Evolutionary conservation across 2,329 filamentous ascomycete genomes (phyloP).

Genomic region (Colletotrichum sp.): DNA sequence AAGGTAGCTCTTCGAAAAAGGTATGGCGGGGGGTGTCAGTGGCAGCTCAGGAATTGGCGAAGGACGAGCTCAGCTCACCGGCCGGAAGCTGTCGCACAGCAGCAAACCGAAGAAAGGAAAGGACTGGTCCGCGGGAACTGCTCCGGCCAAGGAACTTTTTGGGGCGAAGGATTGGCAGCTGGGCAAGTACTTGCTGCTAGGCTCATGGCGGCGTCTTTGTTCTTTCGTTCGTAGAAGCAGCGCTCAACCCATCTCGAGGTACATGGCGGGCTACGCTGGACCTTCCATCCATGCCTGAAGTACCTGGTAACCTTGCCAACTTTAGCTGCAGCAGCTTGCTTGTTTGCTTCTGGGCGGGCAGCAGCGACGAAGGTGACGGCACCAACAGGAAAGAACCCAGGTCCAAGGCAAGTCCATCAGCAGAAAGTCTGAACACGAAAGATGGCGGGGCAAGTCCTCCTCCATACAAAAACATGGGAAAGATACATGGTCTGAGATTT

Average conservation of each 20-base stretch:
- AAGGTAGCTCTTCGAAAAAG: neutral
- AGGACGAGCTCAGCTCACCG: neutral
- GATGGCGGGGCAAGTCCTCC: neutral
- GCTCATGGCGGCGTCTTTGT: neutral
- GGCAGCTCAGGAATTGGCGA: neutral
- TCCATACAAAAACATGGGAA: neutral
- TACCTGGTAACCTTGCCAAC: neutral
- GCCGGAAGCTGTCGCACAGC: neutral
- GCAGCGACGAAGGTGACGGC: neutral
- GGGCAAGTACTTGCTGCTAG: neutral
- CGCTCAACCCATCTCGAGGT: neutral
- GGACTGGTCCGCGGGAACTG: neutral
- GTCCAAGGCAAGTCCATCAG: neutral
- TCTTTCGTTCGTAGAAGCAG: neutral
- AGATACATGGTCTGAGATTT: neutral
- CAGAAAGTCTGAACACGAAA: neutral
- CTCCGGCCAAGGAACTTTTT: neutral
- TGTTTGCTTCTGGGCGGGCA: neutral
- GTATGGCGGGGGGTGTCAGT: neutral
- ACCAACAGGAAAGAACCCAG: neutral
- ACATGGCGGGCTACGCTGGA: neutral
- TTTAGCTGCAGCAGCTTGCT: neutral
- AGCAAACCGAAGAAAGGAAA: neutral
- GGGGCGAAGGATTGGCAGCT: neutral
- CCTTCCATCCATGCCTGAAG: neutral